Evolutionary conservation across 2,329 filamentous ascomycete genomes (phyloP).

Genomic region (Knufia fluminis): DNA sequence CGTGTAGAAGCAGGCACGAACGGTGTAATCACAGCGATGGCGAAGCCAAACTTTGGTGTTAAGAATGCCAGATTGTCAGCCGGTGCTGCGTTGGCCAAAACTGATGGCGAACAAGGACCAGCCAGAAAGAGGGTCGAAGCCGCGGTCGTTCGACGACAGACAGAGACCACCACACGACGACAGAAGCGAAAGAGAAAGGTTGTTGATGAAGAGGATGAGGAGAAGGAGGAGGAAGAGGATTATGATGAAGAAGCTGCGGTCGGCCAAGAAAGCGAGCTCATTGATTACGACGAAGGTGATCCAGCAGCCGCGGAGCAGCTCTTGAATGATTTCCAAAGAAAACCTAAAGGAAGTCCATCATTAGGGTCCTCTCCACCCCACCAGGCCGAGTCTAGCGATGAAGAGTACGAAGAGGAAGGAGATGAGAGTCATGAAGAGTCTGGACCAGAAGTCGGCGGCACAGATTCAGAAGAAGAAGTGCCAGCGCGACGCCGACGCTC

Average conservation of each 20-base stretch:
- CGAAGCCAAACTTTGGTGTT: conserved; percentile 4
- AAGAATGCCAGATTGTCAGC: not conserved
- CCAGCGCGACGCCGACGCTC: too few relatives aligned
- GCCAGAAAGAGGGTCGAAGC: not conserved
- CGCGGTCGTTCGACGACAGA: not conserved
- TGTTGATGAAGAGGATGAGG: not conserved
- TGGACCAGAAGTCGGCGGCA: not conserved
- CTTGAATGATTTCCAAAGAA: not conserved
- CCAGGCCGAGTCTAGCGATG: not conserved
- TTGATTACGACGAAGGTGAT: not conserved
- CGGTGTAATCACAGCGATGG: not conserved
- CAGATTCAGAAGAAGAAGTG: not conserved
- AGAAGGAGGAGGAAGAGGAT: not conserved
- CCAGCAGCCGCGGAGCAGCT: not conserved
- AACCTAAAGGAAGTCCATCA: too few relatives aligned
- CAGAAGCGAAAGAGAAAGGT: conserved; percentile 5
- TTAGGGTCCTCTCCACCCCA: too few relatives aligned
- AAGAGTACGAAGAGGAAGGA: not conserved
- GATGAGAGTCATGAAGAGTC: not conserved
- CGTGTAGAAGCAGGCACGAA: not conserved
- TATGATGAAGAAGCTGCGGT: not conserved
- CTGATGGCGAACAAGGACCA: not conserved
- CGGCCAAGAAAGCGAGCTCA: not conserved
- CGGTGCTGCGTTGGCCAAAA: not conserved
- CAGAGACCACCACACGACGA: too few relatives aligned